Conservation (phyloP, 2,329 filamentous ascomycete genomes). For the Alternaria panax region DNA sequence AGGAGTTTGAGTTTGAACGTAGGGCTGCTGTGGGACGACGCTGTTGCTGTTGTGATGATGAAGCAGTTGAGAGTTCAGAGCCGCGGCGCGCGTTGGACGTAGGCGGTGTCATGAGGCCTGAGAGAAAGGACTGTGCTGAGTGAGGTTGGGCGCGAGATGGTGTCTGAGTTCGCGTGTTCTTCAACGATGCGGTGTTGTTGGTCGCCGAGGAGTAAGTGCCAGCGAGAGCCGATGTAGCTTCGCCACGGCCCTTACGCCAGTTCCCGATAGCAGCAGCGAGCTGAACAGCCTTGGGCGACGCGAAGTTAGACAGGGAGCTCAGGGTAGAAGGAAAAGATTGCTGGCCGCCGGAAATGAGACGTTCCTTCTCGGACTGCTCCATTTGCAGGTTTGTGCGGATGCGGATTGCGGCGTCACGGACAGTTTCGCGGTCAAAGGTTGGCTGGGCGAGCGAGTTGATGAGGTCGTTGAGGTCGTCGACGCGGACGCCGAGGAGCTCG, state of each 20-base stretch:
- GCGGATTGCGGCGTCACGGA: conserved; percentile 90
- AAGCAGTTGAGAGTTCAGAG: conserved; percentile 55
- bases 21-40: conserved; percentile 36
- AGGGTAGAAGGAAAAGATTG: conserved; percentile 76
- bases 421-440: conserved; percentile 76
- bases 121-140: conserved; percentile 69
- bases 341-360: conserved; percentile 71
- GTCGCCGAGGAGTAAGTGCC: conserved; percentile 39
- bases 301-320: conserved; percentile 76
- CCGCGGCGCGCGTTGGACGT: conserved; percentile 74
- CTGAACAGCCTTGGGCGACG: conserved; percentile 83
- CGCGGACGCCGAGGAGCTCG: conserved; percentile 87
- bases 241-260: conserved; percentile 75
- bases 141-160: conserved; percentile 51
- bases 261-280: conserved; percentile 98
- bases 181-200: conserved; percentile 36
- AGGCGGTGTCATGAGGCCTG: conserved; percentile 89
- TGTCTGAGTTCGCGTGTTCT: conserved; percentile 42
- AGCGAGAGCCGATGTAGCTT: conserved; percentile 56
- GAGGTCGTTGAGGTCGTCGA: conserved; percentile 91
- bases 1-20: conserved; percentile 39
- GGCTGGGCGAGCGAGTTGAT: conserved; percentile 79
- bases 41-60: conserved; percentile 12
- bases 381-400: conserved; percentile 95
- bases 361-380: conserved; percentile 95